These are phyloP conservation scores for Entomortierella beljakovae DNA, from an alignment of 192 early-diverging fungal species.

Conservation along the genomic window DNA sequence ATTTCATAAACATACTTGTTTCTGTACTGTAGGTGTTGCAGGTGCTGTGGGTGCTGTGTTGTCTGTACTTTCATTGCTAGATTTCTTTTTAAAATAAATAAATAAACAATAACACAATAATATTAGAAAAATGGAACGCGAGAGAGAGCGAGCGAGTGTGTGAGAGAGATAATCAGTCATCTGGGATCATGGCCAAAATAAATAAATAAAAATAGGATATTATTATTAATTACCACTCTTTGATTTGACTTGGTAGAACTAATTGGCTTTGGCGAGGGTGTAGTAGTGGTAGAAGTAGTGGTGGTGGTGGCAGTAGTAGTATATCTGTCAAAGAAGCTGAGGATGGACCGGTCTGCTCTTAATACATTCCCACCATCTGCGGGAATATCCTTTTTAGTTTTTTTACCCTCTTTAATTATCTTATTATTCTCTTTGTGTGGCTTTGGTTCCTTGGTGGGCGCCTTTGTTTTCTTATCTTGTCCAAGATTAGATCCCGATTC, in stretches of 20 bases:
- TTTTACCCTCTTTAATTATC: conserved; percentile 20
- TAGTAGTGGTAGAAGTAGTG: not conserved
- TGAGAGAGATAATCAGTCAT: no score
- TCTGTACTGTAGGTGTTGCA: no score
- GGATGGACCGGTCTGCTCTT: conserved; percentile 33
- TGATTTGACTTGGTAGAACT: not conserved
- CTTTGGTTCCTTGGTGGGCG: conserved; percentile 28
- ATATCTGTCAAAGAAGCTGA: conserved; percentile 45
- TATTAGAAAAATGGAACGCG: no score
- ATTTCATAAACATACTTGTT: no score
- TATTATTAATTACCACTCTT: not conserved
- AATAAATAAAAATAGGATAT: no score
- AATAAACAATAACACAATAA: no score
- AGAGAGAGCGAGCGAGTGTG: no score
- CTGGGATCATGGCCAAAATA: not conserved
- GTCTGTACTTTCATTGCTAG: no score
- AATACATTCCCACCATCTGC: not conserved
- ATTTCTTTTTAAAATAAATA: no score
- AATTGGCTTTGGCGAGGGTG: not conserved
- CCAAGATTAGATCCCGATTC: not conserved
- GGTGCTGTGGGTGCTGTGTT: no score
- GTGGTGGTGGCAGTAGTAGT: not conserved
- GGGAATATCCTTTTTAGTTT: not conserved
- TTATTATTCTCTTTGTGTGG: conserved; percentile 18
- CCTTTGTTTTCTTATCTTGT: conserved; percentile 18